Evolutionary conservation across 306 rosid species (phyloP).

Genomic region (Mimosa pudica): DNA sequence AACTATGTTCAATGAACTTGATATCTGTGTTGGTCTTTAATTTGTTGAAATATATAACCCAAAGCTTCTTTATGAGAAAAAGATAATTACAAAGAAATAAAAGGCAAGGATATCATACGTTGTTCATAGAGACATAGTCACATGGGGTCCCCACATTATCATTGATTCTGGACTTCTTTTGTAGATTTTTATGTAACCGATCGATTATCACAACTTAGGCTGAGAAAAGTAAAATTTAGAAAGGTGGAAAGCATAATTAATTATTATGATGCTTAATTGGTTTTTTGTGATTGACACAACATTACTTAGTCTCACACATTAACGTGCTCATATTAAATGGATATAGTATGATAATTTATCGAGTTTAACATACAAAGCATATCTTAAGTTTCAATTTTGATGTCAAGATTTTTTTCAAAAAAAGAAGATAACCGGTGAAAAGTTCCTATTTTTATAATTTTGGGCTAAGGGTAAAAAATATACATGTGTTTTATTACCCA

Average conservation of each 20-base stretch:
- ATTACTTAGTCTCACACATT: not conserved
- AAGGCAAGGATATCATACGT: conserved; percentile 27
- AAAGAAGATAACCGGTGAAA: too few species aligned
- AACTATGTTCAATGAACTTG: not conserved
- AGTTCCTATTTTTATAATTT: too few species aligned
- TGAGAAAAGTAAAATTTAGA: not conserved
- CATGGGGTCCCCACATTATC: not conserved
- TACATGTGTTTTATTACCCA: too few species aligned
- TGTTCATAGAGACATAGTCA: conserved; percentile 1
- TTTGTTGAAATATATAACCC: conserved; percentile 33
- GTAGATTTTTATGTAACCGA: not conserved
- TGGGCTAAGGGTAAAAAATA: too few species aligned
- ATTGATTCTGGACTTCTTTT: not conserved
- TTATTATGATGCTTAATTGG: not conserved
- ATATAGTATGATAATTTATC: too few species aligned
- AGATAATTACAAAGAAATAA: conserved; percentile 23
- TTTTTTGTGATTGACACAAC: too few species aligned
- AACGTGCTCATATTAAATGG: not conserved
- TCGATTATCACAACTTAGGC: not conserved
- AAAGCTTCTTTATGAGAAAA: conserved; percentile 22
- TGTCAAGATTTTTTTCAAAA: too few species aligned
- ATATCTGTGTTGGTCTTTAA: conserved; percentile 34
- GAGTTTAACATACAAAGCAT: not conserved
- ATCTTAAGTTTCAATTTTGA: too few species aligned
- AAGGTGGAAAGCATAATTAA: not conserved